These are phyloP conservation scores for Malbranchea zuffiana DNA, from an alignment of 2,329 filamentous ascomycete genomes.

Conservation along the genomic window DNA sequence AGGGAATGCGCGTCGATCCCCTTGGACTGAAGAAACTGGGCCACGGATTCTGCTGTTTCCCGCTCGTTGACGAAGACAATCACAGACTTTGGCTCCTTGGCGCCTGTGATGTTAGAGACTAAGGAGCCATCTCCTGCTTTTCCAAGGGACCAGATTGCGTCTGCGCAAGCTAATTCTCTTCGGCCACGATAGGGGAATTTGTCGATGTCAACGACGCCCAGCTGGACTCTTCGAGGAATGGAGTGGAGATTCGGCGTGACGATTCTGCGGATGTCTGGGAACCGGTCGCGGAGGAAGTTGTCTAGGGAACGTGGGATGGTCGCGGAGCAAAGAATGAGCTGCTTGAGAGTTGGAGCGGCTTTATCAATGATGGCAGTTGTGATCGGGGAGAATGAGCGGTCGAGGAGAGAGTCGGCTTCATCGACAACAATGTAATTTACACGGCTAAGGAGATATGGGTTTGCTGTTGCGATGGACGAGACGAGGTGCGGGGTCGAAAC, in stretches of 20 bases:
- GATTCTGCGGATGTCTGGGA: slow-evolving; percentile 72
- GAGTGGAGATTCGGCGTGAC: slow-evolving; percentile 94
- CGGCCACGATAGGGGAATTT: slow-evolving; percentile 90
- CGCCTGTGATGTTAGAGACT: slow-evolving; percentile 25
- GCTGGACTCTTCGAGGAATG: slow-evolving; percentile 85
- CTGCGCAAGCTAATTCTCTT: slow-evolving; percentile 84
- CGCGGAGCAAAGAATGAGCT: slow-evolving; percentile 86
- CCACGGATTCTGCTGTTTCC: slow-evolving; percentile 71
- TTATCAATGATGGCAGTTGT: slow-evolving; percentile 77
- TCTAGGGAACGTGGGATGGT: slow-evolving; percentile 89
- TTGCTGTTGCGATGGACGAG: slow-evolving; percentile 72
- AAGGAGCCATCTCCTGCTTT: slow-evolving; percentile 49
- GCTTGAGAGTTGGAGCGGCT: slow-evolving; percentile 66
- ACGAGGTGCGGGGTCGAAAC: slow-evolving; percentile 84
- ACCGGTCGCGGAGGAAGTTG: slow-evolving; percentile 66
- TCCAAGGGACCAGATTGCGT: slow-evolving; percentile 87
- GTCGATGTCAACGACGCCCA: slow-evolving; percentile 84
- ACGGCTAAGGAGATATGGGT: slow-evolving; percentile 85
- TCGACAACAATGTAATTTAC: slow-evolving; percentile 83
- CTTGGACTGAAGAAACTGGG: slow-evolving; percentile 67
- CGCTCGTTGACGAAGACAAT: slow-evolving; percentile 96
- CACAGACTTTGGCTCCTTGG: slow-evolving; percentile 64
- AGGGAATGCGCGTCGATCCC: slow-evolving; percentile 81
- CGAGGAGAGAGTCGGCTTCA: slow-evolving; percentile 91
- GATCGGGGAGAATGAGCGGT: slow-evolving; percentile 78